Base-by-base conservation (phyloP, 257 asterid genomes). In the Plectranthus barbatus region DNA sequence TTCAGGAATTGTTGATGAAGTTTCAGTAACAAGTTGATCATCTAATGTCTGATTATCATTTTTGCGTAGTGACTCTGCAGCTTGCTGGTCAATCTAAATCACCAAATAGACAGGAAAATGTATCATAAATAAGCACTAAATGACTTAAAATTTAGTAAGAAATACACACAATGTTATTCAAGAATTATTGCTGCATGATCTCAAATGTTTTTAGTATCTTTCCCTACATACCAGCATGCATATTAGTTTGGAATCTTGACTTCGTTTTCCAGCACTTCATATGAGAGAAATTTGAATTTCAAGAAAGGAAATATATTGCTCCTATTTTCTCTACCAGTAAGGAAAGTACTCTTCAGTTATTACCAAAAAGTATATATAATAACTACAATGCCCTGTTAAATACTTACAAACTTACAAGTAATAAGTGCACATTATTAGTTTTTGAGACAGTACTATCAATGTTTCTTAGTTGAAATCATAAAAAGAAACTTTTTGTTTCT, bases 51-150 rank as follows among this genome's bases (percentile, higher is more conserved):
- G 68, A 56, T 79, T 81, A 51, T 93, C 97, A 68, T 76, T 79
- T 79, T 93, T 90, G 31, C 88, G 69, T 12, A 93, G 95, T 11
- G 97, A 87, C 20, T 79, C 97, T 33, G 99, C 99, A 60, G 99
- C 99, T 87, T 93, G 97, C 74, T 85, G 94, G 74, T 93, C 99
- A 56, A 93, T 90, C 99, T 93, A 78, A 70, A 73, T 64, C 72
- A 41, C 58, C 68, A 72, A 72, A 71, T 69, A 54, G 55, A 53
- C 56, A 23, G 23, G 50, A 34, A 33, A 55, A 58, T n/a, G 7
- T 49, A 19, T 60, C 44, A 62, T 13, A 49, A 34, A 24, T 36
- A 39, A 44, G 55, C 59, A 50, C 34, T 34, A 46, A 31, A 41
- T 24, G n/a, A n/a, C n/a, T n/a, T n/a, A n/a, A n/a, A n/a, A 9